Percentiles rank a stretch among this genome's conserved stretches.
phyloP scores from a whole-genome alignment of 1,139 yeast species.

The Yamadazyma mexicana region DNA sequence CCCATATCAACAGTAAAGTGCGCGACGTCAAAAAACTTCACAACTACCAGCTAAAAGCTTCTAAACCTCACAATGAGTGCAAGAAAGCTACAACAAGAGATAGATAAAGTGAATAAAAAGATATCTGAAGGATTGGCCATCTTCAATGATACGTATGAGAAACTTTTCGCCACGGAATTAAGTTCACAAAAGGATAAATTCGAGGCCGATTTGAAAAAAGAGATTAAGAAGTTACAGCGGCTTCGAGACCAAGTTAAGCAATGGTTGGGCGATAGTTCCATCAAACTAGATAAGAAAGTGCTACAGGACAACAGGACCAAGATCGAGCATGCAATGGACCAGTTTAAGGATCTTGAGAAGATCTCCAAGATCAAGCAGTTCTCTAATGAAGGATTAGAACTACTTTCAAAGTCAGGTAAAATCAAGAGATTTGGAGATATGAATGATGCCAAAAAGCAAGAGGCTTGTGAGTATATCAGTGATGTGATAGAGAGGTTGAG shows the following conservation, averaged over 20 bases:
- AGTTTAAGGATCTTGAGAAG: constrained; percentile 93
- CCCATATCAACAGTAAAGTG: not conserved
- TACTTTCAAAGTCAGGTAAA: constrained; percentile 43
- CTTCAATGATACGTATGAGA: constrained; percentile 86
- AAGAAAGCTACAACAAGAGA: constrained; percentile 64
- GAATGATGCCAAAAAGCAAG: constrained; percentile 73
- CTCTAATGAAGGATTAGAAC: constrained; percentile 88
- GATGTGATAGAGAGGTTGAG: constrained; percentile 79
- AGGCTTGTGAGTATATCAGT: constrained; percentile 70
- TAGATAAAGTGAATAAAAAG: constrained; percentile 93
- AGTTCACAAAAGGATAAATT: constrained; percentile 91
- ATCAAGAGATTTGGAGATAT: constrained; percentile 56
- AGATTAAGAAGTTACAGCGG: constrained; percentile 91
- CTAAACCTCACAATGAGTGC: constrained; percentile 33
- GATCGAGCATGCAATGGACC: constrained; percentile 94
- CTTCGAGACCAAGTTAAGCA: constrained; percentile 94
- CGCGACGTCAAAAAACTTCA: not conserved
- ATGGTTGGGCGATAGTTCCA: constrained; percentile 92
- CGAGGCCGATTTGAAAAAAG: constrained; percentile 91
- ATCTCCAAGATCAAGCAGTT: constrained; percentile 94
- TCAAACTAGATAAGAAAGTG: constrained; percentile 77
- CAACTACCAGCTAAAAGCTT: not conserved
- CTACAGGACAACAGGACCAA: constrained; percentile 77
- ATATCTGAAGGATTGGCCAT: constrained; percentile 89
- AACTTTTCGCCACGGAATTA: constrained; percentile 77